These are phyloP conservation scores for Colletotrichum melonis DNA, from an alignment of 2,329 filamentous ascomycete species.

Conservation along the genomic window DNA sequence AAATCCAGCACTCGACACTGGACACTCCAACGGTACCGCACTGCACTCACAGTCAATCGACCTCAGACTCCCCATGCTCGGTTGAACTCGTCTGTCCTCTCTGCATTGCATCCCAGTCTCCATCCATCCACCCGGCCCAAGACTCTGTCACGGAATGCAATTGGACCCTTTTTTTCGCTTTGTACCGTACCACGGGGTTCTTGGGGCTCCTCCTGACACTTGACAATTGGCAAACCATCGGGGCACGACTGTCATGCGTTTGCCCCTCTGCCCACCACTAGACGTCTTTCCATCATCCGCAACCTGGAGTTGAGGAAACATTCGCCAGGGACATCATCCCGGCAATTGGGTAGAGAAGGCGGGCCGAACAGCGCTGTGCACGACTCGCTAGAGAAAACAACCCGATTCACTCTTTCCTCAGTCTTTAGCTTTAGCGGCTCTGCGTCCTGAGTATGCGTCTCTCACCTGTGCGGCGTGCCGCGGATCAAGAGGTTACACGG, in stretches of 20 bases:
- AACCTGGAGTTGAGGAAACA: conserved; percentile 21
- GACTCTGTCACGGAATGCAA: neutral
- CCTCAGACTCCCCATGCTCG: neutral
- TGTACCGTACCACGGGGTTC: conserved; percentile 21
- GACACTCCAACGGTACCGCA: neutral
- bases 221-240: conserved; percentile 18
- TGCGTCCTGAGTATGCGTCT: neutral
- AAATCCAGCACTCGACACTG: neutral
- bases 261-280: conserved; percentile 5
- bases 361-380: neutral
- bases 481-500: neutral
- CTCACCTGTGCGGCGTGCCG: neutral
- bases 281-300: conserved; percentile 1
- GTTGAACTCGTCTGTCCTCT: conserved; percentile 24
- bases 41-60: neutral
- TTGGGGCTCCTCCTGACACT: conserved; percentile 20
- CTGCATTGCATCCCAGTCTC: conserved; percentile 25
- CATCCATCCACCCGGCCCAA: neutral
- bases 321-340: conserved; percentile 16
- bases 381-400: conserved; percentile 21
- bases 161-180: conserved; percentile 13
- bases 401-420: conserved; percentile 7
- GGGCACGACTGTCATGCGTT: conserved; percentile 16
- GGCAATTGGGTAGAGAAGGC: neutral
- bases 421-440: conserved; percentile 2